Evolutionary conservation across 2,329 filamentous ascomycete species (phyloP), one percentile per base, ranked within the genome.

Genomic region (Dothistroma septosporum): DNA sequence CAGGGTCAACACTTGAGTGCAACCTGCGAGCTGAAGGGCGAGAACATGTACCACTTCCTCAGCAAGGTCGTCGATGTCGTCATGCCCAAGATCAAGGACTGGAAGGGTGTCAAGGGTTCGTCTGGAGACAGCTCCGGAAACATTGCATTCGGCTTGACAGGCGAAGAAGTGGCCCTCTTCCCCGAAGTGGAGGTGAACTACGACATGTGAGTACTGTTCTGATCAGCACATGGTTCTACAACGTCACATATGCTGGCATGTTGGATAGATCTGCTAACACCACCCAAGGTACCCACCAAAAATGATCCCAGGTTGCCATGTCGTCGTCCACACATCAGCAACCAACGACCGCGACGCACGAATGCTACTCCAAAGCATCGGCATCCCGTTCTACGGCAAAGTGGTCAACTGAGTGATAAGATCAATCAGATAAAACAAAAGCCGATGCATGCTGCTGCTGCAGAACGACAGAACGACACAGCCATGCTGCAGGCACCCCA

Each of bases 151-250:
- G 94, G 94, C 67, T 81, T 99, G 69, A 83, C 82, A 14, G 82
- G 87, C 5, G 87, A 91, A 61, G 85, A 89, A 68, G 86, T 96
- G 70, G 86, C 88, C 55, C 80, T 90, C 66, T 99, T 97, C 78
- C 94, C 94, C 0, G 94, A 99, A 79, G 85, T 99, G 50, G 92
- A 97, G 76, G 86, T 91, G 69, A 97, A 96, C 79, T 96, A 94
- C 73, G 91, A 96, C 77, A 81, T 83, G 91, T 96, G 78, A 83
- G 90, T 83, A 58, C n/a, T 53, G 35, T 21, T 16, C 9, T 4
- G 37, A 21, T 19, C 37, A 47, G 16, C 22, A 28, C 10, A 3
- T 28, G 31, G 4, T 35, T 22, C 19, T 16, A 16, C 11, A 44
- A n/a, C 24, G 48, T 44, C 41, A 57, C 37, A 19, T n/a, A 46